These are phyloP conservation scores for Populus davidiana DNA, from an alignment of 345 rosid genomes.

Conservation along the genomic window DNA sequence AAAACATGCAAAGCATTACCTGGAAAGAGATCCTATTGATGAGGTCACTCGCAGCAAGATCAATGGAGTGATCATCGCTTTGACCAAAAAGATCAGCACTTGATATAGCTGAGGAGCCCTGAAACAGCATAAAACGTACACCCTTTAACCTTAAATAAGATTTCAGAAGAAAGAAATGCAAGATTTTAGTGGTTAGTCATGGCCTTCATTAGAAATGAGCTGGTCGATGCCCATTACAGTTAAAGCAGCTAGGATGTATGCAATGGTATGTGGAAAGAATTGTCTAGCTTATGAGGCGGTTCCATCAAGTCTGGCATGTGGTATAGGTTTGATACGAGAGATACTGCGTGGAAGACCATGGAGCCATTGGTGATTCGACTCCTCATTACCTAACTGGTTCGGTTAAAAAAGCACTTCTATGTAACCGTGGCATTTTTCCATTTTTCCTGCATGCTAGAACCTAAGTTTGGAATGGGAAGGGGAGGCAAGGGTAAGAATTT, in stretches of 20 bases:
- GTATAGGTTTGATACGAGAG: background rate
- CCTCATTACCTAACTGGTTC: background rate
- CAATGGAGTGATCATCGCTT: constrained; percentile 44
- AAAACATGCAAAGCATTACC: constrained; percentile 35
- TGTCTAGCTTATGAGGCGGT: background rate
- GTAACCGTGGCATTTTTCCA: background rate
- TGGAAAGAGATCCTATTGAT: constrained; percentile 84
- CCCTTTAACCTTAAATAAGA: background rate
- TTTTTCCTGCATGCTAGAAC: background rate
- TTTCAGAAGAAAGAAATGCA: background rate
- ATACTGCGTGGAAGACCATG: background rate
- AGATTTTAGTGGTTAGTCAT: background rate
- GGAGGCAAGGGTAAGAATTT: background rate
- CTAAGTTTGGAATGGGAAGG: background rate
- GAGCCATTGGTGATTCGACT: background rate
- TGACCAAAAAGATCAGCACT: constrained; percentile 93
- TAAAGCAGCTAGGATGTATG: background rate
- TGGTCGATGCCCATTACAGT: background rate
- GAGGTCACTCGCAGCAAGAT: constrained; percentile 79
- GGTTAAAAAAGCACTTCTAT: background rate
- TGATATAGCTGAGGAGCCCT: constrained; percentile 92
- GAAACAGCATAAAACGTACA: constrained; percentile 2
- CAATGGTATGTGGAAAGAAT: background rate
- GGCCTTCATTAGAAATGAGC: background rate
- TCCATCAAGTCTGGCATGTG: background rate